Percentiles rank a stretch among this genome's conserved stretches.
Conservation (phyloP, 2,329 filamentous ascomycete species). For the Calonectria pauciramosa region DNA sequence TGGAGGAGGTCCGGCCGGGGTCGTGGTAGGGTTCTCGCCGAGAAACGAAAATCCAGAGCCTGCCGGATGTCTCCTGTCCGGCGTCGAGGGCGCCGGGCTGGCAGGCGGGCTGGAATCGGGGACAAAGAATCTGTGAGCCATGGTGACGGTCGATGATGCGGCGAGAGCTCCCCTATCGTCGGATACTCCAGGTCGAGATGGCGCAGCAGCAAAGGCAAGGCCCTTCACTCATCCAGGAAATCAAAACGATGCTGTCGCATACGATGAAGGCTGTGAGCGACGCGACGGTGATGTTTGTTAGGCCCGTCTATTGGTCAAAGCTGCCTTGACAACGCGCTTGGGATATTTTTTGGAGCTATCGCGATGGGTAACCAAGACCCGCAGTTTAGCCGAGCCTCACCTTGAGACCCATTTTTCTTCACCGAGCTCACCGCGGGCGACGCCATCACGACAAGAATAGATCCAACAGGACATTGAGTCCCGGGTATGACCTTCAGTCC, state of each 20-base stretch:
- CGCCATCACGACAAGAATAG: background rate
- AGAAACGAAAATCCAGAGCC: slow-evolving; percentile 55
- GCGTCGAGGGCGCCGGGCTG: slow-evolving; percentile 64
- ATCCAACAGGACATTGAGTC: background rate
- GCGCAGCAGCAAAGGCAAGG: slow-evolving; percentile 23
- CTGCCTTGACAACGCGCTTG: slow-evolving; percentile 41
- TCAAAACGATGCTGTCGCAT: slow-evolving; percentile 29
- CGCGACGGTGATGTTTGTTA: slow-evolving; percentile 30
- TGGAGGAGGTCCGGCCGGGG: slow-evolving; percentile 65
- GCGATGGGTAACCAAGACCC: slow-evolving; percentile 38
- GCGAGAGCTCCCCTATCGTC: slow-evolving; percentile 35
- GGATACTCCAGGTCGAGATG: slow-evolving; percentile 20
- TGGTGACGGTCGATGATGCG: slow-evolving; percentile 42
- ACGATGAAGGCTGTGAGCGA: slow-evolving; percentile 22
- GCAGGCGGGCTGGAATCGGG: slow-evolving; percentile 58
- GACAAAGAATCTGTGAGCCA: slow-evolving; percentile 59
- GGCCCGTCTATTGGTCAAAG: slow-evolving; percentile 31
- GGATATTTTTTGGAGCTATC: slow-evolving; percentile 49
- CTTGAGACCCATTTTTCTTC: slow-evolving; percentile 5
- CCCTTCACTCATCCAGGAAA: slow-evolving; percentile 23
- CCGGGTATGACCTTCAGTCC: background rate
- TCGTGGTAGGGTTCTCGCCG: slow-evolving; percentile 64
- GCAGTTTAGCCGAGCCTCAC: slow-evolving; percentile 41
- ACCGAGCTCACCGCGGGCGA: background rate
- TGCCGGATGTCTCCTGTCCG: slow-evolving; percentile 56